Base-by-base conservation (phyloP, 2,329 filamentous ascomycete genomes). In the Hymenoscyphus fructigenus region DNA sequence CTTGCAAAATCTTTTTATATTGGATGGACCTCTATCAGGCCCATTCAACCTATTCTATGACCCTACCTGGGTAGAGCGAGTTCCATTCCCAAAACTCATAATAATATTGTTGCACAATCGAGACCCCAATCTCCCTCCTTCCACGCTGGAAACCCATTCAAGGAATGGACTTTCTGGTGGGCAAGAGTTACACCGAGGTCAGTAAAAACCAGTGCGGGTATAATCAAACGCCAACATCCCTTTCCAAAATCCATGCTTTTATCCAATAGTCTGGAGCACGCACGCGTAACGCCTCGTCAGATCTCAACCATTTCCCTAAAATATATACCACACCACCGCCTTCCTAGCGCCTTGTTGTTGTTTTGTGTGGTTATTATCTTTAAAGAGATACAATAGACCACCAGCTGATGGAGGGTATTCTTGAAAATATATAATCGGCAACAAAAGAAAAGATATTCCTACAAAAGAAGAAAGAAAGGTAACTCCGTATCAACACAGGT, bases 151-250 rank as follows among this genome's bases (percentile, higher is more conserved):
- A 53, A 26, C 47, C 47, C 47, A 53, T 53, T 34, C 44, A 14
- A 41, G 15, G 23, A 64, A 60, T 34, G 36, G 41, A 26, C 41
- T 53, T 34, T 32, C 44, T 34, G 15, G 50, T 47, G n/a, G 58
- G 34, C 7, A 28, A 36, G 47, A 57, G 57, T 15, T 47, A 57
- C 28, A 59, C 23, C 14, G 50, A 56, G 28, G 28, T 26, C 59
- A 59, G 44, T 12, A 26, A 61, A 62, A 62, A 59, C 61, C 36
- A 57, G 50, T 63, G 64, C 64, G 64, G 64, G 64, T 66, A 66
- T 66, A 66, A 38, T 66, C 64, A 66, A 66, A 66, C 64, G 64
- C 64, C 64, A 63, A 56, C 61, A 62, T 60, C 4, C 23, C 61
- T 61, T 47, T 32, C 60, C 47, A 50, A 26, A 41, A 58, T 63